Conservation (phyloP, 352 stramenopile genomes). For the Phytophthora niederhauseri region DNA sequence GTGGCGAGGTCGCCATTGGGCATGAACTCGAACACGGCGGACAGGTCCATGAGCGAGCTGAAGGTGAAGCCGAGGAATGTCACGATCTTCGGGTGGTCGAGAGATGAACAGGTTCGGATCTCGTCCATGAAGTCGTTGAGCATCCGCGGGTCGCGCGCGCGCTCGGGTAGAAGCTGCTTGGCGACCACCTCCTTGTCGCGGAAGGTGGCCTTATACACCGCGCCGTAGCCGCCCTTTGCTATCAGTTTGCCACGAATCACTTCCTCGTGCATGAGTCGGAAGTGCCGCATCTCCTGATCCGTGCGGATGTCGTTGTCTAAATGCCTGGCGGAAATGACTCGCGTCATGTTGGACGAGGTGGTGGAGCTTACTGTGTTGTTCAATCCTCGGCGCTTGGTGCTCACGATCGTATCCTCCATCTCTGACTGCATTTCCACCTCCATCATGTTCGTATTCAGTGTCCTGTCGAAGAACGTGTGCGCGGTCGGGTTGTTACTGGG, state of each 20-base stretch:
- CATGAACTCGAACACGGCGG: slow-evolving; percentile 60
- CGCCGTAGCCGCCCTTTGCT: slow-evolving; percentile 62
- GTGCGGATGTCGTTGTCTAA: slow-evolving; percentile 73
- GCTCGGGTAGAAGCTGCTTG: slow-evolving; percentile 52
- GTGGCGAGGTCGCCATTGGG: slow-evolving; percentile 49
- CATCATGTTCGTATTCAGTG: slow-evolving; percentile 31
- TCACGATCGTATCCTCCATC: slow-evolving; percentile 25
- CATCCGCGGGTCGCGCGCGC: slow-evolving; percentile 36
- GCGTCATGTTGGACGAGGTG: slow-evolving; percentile 8
- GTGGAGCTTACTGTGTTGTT: slow-evolving; percentile 22
- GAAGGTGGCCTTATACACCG: slow-evolving; percentile 60
- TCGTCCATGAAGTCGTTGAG: slow-evolving; percentile 59
- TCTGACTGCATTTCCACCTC: slow-evolving; percentile 12
- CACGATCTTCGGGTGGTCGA: slow-evolving; percentile 57
- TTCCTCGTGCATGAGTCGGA: slow-evolving; percentile 55
- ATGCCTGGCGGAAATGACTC: slow-evolving; percentile 23
- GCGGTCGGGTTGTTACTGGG: slow-evolving; percentile 14
- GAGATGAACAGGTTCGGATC: slow-evolving; percentile 45
- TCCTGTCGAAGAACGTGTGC: slow-evolving; percentile 27
- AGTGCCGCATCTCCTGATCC: slow-evolving; percentile 60
- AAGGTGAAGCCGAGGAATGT: slow-evolving; percentile 63
- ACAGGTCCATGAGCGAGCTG: slow-evolving; percentile 56
- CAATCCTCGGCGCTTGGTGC: slow-evolving; percentile 21
- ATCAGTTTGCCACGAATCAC: slow-evolving; percentile 47
- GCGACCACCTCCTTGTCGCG: slow-evolving; percentile 43